phyloP scores from a whole-genome alignment of 345 rosid genomes.

The Barbarea vulgaris region DNA sequence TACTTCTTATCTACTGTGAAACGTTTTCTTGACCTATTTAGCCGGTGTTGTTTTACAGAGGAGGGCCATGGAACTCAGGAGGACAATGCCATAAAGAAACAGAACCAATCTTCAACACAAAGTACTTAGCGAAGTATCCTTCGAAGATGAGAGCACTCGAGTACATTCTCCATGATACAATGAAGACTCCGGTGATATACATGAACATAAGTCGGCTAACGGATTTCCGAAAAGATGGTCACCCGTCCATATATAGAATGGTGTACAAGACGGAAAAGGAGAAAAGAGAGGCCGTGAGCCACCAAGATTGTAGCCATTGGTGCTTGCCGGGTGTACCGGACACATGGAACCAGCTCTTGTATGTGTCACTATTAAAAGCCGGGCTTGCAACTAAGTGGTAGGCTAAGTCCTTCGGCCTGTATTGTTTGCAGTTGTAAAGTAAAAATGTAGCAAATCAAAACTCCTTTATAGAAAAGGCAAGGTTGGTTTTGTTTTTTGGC shows the following conservation, averaged over 20 bases:
- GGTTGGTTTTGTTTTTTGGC: no score
- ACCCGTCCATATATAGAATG: conserved; percentile 77
- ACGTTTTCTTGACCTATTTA: neutral
- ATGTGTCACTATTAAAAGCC: conserved; percentile 66
- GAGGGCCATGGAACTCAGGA: conserved; percentile 92
- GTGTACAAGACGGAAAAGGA: conserved; percentile 53
- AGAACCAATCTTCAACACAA: conserved; percentile 61
- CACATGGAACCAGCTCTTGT: conserved; percentile 81
- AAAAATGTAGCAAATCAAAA: neutral
- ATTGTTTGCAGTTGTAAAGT: conserved; percentile 3
- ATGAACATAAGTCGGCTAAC: conserved; percentile 81
- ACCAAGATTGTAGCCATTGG: conserved; percentile 97
- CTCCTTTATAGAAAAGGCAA: no score
- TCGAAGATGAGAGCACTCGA: conserved; percentile 81
- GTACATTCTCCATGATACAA: conserved; percentile 48
- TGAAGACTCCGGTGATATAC: conserved; percentile 67
- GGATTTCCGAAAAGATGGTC: conserved; percentile 82
- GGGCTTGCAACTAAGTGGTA: conserved; percentile 47
- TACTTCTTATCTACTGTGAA: neutral
- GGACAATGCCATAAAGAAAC: conserved; percentile 85
- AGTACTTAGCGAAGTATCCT: conserved; percentile 66
- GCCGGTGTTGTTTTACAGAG: conserved; percentile 41
- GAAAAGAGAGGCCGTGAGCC: conserved; percentile 49
- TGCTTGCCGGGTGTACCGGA: conserved; percentile 94
- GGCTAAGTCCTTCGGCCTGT: conserved; percentile 9